Base-by-base conservation (phyloP, 768 basidiomycete species). In the Tremella mesenterica region DNA sequence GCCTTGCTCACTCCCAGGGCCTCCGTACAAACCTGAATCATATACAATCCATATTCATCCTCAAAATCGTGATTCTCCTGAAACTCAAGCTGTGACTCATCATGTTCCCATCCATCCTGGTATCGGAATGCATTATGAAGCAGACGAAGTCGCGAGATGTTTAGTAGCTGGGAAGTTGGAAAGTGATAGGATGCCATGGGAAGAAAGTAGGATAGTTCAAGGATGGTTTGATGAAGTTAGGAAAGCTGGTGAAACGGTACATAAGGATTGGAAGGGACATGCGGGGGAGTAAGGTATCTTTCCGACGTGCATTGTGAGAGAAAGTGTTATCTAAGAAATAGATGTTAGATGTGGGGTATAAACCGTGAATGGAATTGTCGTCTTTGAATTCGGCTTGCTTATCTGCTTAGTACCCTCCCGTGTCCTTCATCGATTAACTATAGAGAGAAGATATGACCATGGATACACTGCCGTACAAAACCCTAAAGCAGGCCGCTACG, bases 101-200 rank as follows among this genome's bases (percentile, higher is more conserved):
- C 76, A 81, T 31, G 36, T 52, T 34, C 63, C 70, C 0, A 54
- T 65, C 27, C 28, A 48, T 4, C 70, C 65, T 27, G 86, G 86
- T 9, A 76, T 75, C 29, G 89, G 88, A 7, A 86, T 81, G 84
- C 81, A 87, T 70, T 92, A 83, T 72, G 81, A 91, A 72, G 88
- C 88, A 2, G 89, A 92, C 63, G 88, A 91, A 55, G 87, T 88
- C 10, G 88, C 86, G 16, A 74, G 86, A 44, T 86, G 85, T 64
- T 75, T 88, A 20, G 73, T 81, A 33, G 83, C 84, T 48, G 84
- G 84, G 2, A 86, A 84, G 76, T 74, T 75, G 23, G 82, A 90
- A 73, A 88, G 86, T 63, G 76, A 76, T 3, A 62, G 81, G 28
- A 89, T 88, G 86, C 79, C 82, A 1, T 84, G 84, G 60, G 81